phyloP scores from a whole-genome alignment of 768 basidiomycete species.

The Pholiota microspora region DNA sequence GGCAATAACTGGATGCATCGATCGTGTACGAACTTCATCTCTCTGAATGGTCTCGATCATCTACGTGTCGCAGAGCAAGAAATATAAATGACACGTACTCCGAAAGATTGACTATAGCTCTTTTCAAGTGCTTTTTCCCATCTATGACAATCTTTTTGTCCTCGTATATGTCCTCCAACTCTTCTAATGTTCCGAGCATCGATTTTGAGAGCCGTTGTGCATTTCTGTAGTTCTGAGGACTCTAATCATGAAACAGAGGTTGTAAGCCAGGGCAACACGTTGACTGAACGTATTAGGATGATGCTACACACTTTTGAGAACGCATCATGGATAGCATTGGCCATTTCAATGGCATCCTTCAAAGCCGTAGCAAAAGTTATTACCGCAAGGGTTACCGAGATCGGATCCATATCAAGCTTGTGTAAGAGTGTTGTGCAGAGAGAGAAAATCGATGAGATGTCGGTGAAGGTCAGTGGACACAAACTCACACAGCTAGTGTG shows the following conservation, averaged over 20 bases:
- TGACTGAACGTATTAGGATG: too few species aligned
- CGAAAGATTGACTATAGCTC: not conserved
- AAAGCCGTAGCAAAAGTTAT: not conserved
- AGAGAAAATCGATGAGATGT: too few species aligned
- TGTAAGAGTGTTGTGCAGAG: too few species aligned
- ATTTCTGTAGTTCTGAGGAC: not conserved
- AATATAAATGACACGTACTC: not conserved
- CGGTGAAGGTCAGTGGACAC: too few species aligned
- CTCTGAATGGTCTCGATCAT: not conserved
- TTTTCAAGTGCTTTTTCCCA: not conserved
- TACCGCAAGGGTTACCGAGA: not conserved
- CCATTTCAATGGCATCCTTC: not conserved
- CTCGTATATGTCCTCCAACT: not conserved
- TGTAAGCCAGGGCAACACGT: too few species aligned
- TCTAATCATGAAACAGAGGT: not conserved
- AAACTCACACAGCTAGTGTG: too few species aligned
- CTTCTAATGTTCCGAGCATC: not conserved
- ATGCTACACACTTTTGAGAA: constrained; percentile 4
- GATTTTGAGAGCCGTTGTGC: not conserved
- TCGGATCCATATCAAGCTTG: too few species aligned
- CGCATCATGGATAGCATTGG: not conserved
- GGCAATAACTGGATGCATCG: not conserved
- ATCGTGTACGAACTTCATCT: not conserved
- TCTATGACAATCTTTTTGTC: not conserved
- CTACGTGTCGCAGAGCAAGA: not conserved